Percentiles rank a stretch among this genome's conserved stretches.
Conservation (phyloP, 129 eudicot genomes). For the Sambucus nigra region DNA sequence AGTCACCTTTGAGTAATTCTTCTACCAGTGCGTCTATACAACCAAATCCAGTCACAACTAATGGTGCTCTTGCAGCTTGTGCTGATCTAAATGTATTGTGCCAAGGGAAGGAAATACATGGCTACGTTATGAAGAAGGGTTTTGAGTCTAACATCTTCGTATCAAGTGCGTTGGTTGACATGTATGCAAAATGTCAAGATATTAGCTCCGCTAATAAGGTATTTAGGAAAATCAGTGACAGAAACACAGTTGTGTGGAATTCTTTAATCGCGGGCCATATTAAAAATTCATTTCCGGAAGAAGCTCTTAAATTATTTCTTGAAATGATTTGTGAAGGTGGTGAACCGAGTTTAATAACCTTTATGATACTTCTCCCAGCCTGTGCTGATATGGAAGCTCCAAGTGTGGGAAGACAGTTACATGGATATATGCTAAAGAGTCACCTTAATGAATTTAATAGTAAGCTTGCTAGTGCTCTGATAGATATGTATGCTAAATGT, state of each 20-base stretch:
- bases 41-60: conserved; percentile 21
- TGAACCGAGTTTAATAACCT: conserved; percentile 14
- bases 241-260: conserved; percentile 31
- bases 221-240: conserved; percentile 15
- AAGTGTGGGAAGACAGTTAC: not conserved
- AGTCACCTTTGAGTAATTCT: conserved; percentile 5
- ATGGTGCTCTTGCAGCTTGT: conserved; percentile 34
- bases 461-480: conserved; percentile 13
- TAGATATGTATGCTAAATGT: conserved; percentile 27
- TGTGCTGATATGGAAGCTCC: not conserved
- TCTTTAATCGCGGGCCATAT: conserved; percentile 18
- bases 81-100: conserved; percentile 22
- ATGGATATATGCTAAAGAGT: not conserved
- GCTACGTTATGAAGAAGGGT: conserved; percentile 18
- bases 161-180: conserved; percentile 27
- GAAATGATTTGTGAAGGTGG: conserved; percentile 17
- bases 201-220: conserved; percentile 19
- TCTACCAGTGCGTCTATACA: not conserved
- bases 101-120: conserved; percentile 31
- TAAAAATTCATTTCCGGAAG: conserved; percentile 6
- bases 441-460: not conserved
- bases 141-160: conserved; percentile 24
- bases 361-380: conserved; percentile 14
- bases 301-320: conserved; percentile 10
- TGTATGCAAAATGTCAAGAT: conserved; percentile 32